phyloP scores from a whole-genome alignment of 768 basidiomycete species.

The Mycena filopes region DNA sequence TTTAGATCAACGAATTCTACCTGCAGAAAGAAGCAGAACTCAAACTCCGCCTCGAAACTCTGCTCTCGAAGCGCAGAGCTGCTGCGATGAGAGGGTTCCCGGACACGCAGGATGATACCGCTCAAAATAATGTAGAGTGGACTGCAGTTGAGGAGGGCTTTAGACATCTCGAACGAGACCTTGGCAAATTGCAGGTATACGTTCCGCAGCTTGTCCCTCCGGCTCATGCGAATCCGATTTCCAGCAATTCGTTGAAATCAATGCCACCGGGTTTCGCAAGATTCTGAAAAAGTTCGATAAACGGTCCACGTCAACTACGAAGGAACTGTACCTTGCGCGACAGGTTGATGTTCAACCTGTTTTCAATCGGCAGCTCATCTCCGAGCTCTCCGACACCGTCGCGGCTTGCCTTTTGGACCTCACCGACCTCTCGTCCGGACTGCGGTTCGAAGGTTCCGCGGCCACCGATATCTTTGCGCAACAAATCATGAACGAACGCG shows the following conservation, averaged over 20 bases:
- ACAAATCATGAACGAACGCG: slow-evolving; percentile 73
- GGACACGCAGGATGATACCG: slow-evolving; percentile 70
- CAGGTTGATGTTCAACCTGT: slow-evolving; percentile 99
- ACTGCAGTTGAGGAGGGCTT: slow-evolving; percentile 97
- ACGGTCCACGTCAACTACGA: slow-evolving; percentile 92
- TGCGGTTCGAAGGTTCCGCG: slow-evolving; percentile 83
- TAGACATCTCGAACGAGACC: slow-evolving; percentile 90
- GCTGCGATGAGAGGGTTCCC: slow-evolving; percentile 78
- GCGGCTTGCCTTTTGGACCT: slow-evolving; percentile 85
- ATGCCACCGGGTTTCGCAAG: slow-evolving; percentile 96
- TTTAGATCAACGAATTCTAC: slow-evolving; percentile 97
- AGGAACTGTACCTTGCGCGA: slow-evolving; percentile 93
- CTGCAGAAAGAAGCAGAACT: slow-evolving; percentile 97
- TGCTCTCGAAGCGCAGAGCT: slow-evolving; percentile 93
- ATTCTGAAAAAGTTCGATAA: slow-evolving; percentile 99
- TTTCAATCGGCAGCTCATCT: slow-evolving; percentile 97
- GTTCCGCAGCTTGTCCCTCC: slow-evolving; percentile 25
- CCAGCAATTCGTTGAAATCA: slow-evolving; percentile 97
- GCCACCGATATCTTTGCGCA: slow-evolving; percentile 80
- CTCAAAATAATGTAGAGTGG: slow-evolving; percentile 87
- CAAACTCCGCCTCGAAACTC: slow-evolving; percentile 88
- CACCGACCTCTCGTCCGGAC: slow-evolving; percentile 77
- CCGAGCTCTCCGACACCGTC: slow-evolving; percentile 93
- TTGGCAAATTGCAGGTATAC: slow-evolving; percentile 91
- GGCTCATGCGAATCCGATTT: slow-evolving; percentile 36